phyloP scores from a whole-genome alignment of 495 filamentous ascomycete species.

The Staphylotrichum longicolle region DNA sequence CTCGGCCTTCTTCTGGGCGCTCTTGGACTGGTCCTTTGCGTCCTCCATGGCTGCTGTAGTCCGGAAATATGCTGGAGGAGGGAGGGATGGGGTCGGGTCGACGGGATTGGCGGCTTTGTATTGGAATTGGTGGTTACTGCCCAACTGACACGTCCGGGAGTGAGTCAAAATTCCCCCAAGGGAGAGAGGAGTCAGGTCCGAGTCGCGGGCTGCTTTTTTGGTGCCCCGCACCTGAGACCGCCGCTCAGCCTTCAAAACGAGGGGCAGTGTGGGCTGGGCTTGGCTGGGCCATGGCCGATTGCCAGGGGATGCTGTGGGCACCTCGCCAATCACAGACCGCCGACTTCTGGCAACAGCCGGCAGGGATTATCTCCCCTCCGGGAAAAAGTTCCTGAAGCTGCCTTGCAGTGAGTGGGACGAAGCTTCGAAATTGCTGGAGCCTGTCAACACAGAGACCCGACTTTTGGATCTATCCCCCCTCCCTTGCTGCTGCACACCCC shows the following conservation, averaged over 20 bases:
- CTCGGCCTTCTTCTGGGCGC: slow-evolving; percentile 67
- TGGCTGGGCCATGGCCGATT: slow-evolving; percentile 3
- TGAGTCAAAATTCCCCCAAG: slow-evolving; percentile 15
- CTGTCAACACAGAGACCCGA: slow-evolving; percentile 24
- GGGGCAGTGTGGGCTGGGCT: slow-evolving; percentile 28
- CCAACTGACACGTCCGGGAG: slow-evolving; percentile 11
- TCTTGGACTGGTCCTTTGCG: slow-evolving; percentile 59
- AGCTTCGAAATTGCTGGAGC: slow-evolving; percentile 36
- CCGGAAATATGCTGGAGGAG: slow-evolving; percentile 1
- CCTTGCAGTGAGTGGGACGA: slow-evolving; percentile 20
- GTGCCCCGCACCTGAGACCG: slow-evolving; percentile 29
- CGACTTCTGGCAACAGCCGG: slow-evolving; percentile 11
- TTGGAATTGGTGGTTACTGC: slow-evolving; percentile 8
- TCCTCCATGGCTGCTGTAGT: slow-evolving; percentile 40
- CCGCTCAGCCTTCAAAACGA: slow-evolving; percentile 20
- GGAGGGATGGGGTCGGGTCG: neutral
- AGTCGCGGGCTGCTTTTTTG: slow-evolving; percentile 24
- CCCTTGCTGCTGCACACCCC: neutral
- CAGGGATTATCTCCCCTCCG: slow-evolving; percentile 36
- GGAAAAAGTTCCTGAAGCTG: slow-evolving; percentile 36
- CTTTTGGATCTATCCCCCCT: slow-evolving; percentile 17
- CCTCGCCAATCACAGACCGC: slow-evolving; percentile 12
- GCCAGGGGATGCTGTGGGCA: slow-evolving; percentile 4
- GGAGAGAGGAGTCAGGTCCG: neutral
- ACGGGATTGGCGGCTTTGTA: neutral